Base-by-base conservation (phyloP, 148 eudicot species). In the Bassia scoparia region DNA sequence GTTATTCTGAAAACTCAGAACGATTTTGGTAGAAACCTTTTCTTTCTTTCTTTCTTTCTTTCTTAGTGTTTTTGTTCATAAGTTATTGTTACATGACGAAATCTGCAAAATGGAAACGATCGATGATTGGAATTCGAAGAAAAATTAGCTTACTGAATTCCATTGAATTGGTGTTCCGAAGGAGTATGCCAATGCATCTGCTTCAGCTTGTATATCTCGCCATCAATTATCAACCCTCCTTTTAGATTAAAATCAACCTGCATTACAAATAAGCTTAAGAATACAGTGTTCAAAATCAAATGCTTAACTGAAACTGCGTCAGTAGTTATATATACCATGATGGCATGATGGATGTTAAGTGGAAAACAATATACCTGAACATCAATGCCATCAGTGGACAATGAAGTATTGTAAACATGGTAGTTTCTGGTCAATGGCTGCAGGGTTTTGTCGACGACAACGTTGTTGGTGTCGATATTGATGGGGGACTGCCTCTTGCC, bases 131-230 rank as follows among this genome's bases (percentile, higher is more conserved):
- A 41, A 8, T 8, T 8, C 46, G 46, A 41, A 41, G 29, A 35
- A 23, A 54, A 49, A 35, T n/a, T 0, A 5, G 59, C 78, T 79
- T 89, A 94, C 97, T 34, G 81, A 70, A 73, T 69, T 1, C 96
- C 93, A 46, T 91, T 67, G 16, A 94, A 69, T 27, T 37, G 84
- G 76, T 94, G 98, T 75, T 94, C 98, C 0, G 98, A 89, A 58
- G 98, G 98, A 70, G 96, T 33, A 71, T 91, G 98, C 93, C 93
- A 86, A 53, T 91, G 97, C 86, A 91, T 80, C 77, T 86, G 89
- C 35, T 70, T 41, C 69, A 94, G 73, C 12, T 43, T 63, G 81
- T 89, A 94, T 24, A 35, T 76, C 59, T 87, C 86, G 2, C 87
- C 93, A 62, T 84, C 83, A 12, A 84, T 67, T 38, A 58, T 37